Evolutionary conservation across 1,284 basidiomycete species (phyloP).

Genomic region (Anthracocystis panici-leucophaei): DNA sequence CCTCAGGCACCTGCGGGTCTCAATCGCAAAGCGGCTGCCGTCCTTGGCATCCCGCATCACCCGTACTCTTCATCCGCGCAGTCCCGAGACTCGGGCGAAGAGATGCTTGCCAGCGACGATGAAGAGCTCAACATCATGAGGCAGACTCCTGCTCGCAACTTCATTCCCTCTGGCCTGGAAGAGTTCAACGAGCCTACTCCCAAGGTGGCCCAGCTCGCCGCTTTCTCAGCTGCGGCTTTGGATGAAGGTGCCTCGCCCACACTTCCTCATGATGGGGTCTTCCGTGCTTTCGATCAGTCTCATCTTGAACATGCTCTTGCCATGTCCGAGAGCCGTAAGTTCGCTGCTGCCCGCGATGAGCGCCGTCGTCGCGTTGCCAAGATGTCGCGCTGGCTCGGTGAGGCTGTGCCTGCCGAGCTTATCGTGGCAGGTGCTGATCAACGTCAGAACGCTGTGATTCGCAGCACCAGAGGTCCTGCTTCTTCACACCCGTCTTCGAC

Average conservation of each 20-base stretch:
- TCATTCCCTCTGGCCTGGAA: constrained; percentile 24
- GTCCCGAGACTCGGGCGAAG: constrained; percentile 9
- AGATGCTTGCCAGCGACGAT: constrained; percentile 11
- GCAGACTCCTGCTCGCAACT: constrained; percentile 6
- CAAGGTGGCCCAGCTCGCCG: constrained; percentile 36
- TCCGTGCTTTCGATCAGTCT: constrained; percentile 21
- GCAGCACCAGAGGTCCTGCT: constrained; percentile 10
- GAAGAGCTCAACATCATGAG: constrained; percentile 16
- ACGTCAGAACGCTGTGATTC: constrained; percentile 18
- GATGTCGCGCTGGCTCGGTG: constrained; percentile 61
- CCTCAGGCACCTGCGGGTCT: constrained; percentile 10
- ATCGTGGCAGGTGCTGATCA: constrained; percentile 18
- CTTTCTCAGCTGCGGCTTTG: constrained; percentile 36
- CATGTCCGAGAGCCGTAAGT: constrained; percentile 31
- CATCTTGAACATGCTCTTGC: constrained; percentile 28
- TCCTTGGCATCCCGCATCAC: constrained; percentile 41
- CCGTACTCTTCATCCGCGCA: constrained; percentile 24
- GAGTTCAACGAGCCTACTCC: constrained; percentile 40
- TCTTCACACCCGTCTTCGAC: constrained; percentile 10
- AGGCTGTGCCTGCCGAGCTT: constrained; percentile 49
- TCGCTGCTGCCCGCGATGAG: constrained; percentile 45
- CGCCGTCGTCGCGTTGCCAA: constrained; percentile 55
- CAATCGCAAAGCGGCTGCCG: constrained; percentile 39
- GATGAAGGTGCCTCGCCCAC: constrained; percentile 46
- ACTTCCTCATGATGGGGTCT: constrained; percentile 32